Percentiles rank a stretch among this genome's conserved stretches.
These are phyloP conservation scores for Eutypella sp. DNA, from an alignment of 2,329 filamentous ascomycete species.

Conservation along the genomic window DNA sequence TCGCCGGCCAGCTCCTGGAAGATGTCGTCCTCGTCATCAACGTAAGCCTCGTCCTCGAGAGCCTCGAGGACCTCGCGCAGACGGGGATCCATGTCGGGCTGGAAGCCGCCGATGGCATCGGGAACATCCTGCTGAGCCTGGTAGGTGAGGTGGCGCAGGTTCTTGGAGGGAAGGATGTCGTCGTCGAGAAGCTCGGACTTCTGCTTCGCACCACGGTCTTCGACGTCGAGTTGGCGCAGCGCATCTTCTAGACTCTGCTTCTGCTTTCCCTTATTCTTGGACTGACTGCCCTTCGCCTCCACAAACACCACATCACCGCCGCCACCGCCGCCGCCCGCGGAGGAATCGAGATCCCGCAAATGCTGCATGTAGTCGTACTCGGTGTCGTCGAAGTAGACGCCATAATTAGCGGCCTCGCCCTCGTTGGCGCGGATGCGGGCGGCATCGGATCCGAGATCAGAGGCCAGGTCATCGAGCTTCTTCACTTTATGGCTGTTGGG, in stretches of 20 bases:
- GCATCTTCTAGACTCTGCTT: constrained; percentile 82
- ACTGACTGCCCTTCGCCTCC: constrained; percentile 62
- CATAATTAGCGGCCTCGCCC: constrained; percentile 90
- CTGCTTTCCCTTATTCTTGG: constrained; percentile 67
- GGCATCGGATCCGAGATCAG: constrained; percentile 66
- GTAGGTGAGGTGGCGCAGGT: constrained; percentile 71
- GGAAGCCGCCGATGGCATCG: constrained; percentile 86
- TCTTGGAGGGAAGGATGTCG: constrained; percentile 74
- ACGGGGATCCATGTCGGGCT: constrained; percentile 96
- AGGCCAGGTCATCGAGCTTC: constrained; percentile 69
- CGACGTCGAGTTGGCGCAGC: constrained; percentile 56
- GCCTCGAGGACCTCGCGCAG: constrained; percentile 88
- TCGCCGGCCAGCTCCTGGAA: constrained; percentile 70
- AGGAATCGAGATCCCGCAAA: constrained; percentile 77
- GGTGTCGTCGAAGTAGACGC: constrained; percentile 91
- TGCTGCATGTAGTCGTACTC: constrained; percentile 99
- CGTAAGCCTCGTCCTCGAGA: constrained; percentile 90
- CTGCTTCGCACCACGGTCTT: constrained; percentile 33
- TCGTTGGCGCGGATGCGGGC: constrained; percentile 76
- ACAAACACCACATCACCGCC: constrained; percentile 78
- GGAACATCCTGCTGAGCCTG: constrained; percentile 91
- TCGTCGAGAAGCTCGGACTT: constrained; percentile 61
- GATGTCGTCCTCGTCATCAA: constrained; percentile 80
- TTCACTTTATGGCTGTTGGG: constrained; percentile 52
- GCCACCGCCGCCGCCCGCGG: constrained; percentile 50